A percentile compares a stretch with the other conserved stretches of the same genome.
Conservation (phyloP, 2,329 filamentous ascomycete species). For the Phoma sp. region DNA sequence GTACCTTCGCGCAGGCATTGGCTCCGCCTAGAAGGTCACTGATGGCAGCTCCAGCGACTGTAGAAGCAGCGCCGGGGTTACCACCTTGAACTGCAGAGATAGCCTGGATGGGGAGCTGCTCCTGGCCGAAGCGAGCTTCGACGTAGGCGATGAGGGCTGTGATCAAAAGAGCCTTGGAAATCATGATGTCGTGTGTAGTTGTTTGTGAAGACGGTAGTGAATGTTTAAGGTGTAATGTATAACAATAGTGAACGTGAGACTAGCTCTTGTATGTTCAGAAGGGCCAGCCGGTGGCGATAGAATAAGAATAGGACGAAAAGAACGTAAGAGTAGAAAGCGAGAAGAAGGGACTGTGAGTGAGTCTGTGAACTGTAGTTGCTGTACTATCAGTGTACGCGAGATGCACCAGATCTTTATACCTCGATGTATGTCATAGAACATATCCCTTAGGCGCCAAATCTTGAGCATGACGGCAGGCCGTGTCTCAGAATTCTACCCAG, state of each 20-base stretch:
- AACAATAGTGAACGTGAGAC: conserved; percentile 36
- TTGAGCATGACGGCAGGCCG: conserved; percentile 20
- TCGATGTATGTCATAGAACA: conserved; percentile 14
- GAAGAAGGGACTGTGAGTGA: conserved; percentile 35
- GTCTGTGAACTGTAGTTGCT: conserved; percentile 39
- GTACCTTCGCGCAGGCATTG: conserved; percentile 69
- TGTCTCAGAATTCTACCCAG: conserved; percentile 7
- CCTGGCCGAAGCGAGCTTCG: conserved; percentile 65
- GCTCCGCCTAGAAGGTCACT: conserved; percentile 68
- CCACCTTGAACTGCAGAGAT: conserved; percentile 63
- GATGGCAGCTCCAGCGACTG: conserved; percentile 67
- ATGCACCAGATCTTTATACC: conserved; percentile 35
- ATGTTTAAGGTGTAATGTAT: conserved; percentile 6
- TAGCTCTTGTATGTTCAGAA: conserved; percentile 40
- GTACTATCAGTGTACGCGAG: conserved; percentile 20
- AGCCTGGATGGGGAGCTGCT: conserved; percentile 63
- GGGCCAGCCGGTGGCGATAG: conserved; percentile 42
- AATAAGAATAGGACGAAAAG: conserved; percentile 32
- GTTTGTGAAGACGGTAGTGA: conserved; percentile 20
- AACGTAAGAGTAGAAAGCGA: conserved; percentile 22
- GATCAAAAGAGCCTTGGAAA: conserved; percentile 43
- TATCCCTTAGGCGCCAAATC: conserved; percentile 22
- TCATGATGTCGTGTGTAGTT: conserved; percentile 37
- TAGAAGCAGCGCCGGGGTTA: conserved; percentile 65
- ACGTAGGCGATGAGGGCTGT: conserved; percentile 43